Evolutionary conservation across 2,329 filamentous ascomycete genomes (phyloP).

Genomic region (Colletotrichum tamarilloi): DNA sequence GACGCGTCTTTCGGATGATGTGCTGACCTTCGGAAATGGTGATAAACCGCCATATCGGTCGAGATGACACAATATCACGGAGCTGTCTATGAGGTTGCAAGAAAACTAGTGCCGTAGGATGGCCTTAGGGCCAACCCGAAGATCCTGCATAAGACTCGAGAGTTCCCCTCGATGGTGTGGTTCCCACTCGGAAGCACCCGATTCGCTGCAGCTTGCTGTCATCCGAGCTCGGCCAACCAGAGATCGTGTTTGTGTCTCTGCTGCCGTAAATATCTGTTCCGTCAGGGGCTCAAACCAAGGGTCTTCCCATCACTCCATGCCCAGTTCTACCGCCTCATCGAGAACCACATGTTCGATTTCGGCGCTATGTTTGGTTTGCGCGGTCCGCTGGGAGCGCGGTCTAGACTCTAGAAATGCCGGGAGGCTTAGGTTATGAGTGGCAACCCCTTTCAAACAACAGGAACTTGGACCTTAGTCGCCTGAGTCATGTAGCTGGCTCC

Average conservation of each 20-base stretch:
- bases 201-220: slow-evolving; percentile 20
- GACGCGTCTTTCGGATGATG: slow-evolving; percentile 6
- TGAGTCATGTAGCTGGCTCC: neutral
- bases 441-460: neutral
- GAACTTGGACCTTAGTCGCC: neutral
- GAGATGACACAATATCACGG: slow-evolving; percentile 3
- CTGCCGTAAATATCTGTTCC: slow-evolving; percentile 20
- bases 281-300: slow-evolving; percentile 17
- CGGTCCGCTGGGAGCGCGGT: neutral
- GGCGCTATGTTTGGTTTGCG: neutral
- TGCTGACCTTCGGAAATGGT: neutral
- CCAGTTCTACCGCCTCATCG: neutral
- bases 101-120: neutral
- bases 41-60: neutral
- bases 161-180: slow-evolving; percentile 14
- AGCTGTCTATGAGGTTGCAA: neutral
- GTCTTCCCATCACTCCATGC: slow-evolving; percentile 10
- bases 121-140: slow-evolving; percentile 11
- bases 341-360: neutral
- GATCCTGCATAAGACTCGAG: slow-evolving; percentile 15
- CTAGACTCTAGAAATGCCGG: neutral
- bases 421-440: neutral
- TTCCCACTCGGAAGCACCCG: slow-evolving; percentile 30
- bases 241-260: neutral
- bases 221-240: slow-evolving; percentile 26